Conservation (phyloP, 1,284 basidiomycete genomes). For the Sanghuangporus sanghuang region DNA sequence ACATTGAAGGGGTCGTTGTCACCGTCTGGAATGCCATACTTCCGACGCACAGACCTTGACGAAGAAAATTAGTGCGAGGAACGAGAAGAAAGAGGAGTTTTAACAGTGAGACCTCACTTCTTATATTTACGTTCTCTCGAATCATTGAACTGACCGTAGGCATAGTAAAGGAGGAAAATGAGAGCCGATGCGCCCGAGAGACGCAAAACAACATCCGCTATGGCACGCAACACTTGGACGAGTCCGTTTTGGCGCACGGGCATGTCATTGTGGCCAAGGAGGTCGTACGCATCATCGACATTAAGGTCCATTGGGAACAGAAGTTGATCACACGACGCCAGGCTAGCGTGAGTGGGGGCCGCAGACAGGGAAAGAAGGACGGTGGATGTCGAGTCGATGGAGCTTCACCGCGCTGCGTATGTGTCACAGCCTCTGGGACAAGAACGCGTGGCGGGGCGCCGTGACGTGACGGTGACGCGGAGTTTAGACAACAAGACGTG, state of each 20-base stretch:
- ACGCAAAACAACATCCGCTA: neutral
- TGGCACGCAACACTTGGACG: neutral
- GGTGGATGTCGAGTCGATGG: neutral
- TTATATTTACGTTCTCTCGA: conserved; percentile 55
- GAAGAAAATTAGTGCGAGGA: conserved; percentile 12
- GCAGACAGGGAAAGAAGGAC: neutral
- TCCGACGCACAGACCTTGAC: conserved; percentile 52
- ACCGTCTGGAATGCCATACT: conserved; percentile 75
- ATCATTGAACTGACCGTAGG: neutral
- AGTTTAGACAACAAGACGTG: no score
- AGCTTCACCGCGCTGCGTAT: neutral
- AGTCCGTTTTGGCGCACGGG: conserved; percentile 10
- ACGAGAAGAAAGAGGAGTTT: conserved; percentile 11
- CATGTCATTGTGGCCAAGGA: conserved; percentile 16
- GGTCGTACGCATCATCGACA: conserved; percentile 9
- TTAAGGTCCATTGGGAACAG: conserved; percentile 9
- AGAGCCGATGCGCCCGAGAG: neutral
- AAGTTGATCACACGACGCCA: neutral
- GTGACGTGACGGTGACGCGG: no score
- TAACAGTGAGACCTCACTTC: conserved; percentile 39
- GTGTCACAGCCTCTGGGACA: neutral
- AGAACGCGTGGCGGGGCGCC: neutral
- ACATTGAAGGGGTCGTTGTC: conserved; percentile 78
- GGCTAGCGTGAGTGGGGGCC: neutral
- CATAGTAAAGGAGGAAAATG: neutral